Conservation (phyloP, 768 basidiomycete species). For the Hygrocybe punicea region DNA sequence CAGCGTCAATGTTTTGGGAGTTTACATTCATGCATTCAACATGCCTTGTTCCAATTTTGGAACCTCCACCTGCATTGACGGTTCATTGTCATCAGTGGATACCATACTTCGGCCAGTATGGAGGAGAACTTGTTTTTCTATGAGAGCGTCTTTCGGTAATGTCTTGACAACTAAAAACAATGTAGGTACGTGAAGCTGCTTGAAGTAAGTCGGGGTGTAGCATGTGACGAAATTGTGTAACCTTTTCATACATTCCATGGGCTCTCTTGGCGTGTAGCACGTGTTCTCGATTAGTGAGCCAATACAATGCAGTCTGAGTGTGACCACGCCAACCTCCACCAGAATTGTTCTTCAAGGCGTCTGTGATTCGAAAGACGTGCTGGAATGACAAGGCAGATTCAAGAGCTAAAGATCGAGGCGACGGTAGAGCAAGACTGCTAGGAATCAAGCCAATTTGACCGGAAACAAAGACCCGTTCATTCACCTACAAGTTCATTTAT, state of each 20-base stretch:
- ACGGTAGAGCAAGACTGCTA: conserved; percentile 61
- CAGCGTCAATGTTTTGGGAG: not conserved
- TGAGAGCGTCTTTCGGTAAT: conserved; percentile 65
- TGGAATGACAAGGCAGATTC: conserved; percentile 78
- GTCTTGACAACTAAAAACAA: conserved; percentile 61
- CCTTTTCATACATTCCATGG: conserved; percentile 26
- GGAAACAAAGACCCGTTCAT: conserved; percentile 78
- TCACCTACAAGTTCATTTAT: conserved; percentile 46
- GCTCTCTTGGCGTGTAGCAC: conserved; percentile 42
- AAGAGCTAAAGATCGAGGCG: conserved; percentile 49
- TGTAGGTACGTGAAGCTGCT: conserved; percentile 33
- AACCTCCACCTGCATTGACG: conserved; percentile 26
- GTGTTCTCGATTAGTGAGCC: conserved; percentile 50
- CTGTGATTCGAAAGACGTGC: conserved; percentile 68
- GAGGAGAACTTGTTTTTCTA: conserved; percentile 74
- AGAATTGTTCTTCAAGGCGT: conserved; percentile 52
- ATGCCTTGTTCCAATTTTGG: conserved; percentile 46
- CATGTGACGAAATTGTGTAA: not conserved
- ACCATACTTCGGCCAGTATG: conserved; percentile 62
- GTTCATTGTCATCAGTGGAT: conserved; percentile 47
- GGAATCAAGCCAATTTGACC: conserved; percentile 95
- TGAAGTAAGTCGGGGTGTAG: conserved; percentile 7
- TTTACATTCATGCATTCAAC: conserved; percentile 7
- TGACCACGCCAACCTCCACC: conserved; percentile 62
- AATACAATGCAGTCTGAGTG: conserved; percentile 65